These are phyloP conservation scores for Noccaea caerulescens DNA, from an alignment of 345 rosid species.

Conservation along the genomic window DNA sequence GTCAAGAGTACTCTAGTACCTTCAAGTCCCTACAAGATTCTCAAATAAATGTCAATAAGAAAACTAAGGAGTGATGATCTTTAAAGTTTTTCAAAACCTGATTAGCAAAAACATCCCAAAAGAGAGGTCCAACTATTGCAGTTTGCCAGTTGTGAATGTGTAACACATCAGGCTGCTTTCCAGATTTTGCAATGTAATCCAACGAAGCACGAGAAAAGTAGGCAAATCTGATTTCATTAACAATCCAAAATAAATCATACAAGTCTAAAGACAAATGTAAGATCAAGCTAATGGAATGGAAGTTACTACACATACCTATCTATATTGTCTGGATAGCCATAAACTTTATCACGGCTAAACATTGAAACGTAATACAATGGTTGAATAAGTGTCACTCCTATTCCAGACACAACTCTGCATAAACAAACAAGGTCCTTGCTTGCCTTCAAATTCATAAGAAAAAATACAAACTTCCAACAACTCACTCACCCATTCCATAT, in stretches of 20 bases:
- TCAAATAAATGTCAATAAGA: not conserved
- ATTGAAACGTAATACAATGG: constrained; percentile 66
- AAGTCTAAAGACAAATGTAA: constrained; percentile 1
- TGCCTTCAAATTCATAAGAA: constrained; percentile 3
- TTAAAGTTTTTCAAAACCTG: constrained; percentile 50
- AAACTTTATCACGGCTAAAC: constrained; percentile 67
- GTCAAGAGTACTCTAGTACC: constrained; percentile 68
- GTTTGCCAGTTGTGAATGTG: constrained; percentile 92
- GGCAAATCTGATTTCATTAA: constrained; percentile 57
- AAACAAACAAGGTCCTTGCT: constrained; percentile 31
- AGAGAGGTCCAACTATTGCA: constrained; percentile 82
- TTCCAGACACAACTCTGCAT: constrained; percentile 68
- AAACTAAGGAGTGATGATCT: not conserved
- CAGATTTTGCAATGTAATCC: constrained; percentile 79
- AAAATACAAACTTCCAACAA: not conserved
- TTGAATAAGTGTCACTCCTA: constrained; percentile 81
- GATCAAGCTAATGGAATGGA: not conserved
- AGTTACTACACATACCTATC: constrained; percentile 53
- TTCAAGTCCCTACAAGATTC: constrained; percentile 64
- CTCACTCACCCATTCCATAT: constrained; percentile 85
- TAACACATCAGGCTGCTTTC: constrained; percentile 84
- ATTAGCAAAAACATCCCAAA: constrained; percentile 83
- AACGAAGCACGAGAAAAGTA: constrained; percentile 90
- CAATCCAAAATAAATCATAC: not conserved
- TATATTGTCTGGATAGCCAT: constrained; percentile 81